Evolutionary conservation across 2,329 filamentous ascomycete genomes (phyloP), one percentile per base, ranked within the genome.

Genomic region (Botrytis medusae): DNA sequence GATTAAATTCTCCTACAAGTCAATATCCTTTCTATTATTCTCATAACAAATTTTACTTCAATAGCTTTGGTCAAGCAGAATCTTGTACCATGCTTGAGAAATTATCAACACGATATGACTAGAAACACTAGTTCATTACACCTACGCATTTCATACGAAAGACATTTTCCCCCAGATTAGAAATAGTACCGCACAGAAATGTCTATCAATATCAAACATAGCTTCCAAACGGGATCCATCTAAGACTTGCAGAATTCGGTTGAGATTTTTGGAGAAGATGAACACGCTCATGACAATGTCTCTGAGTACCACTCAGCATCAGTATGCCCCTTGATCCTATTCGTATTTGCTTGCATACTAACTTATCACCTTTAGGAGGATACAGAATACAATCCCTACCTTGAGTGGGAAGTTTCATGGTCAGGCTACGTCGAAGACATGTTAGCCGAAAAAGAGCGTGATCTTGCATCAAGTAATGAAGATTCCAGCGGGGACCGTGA

Each of bases 111-210:
- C 32, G 34, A 37, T 34, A 2, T 5, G 4, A 2, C 12, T 37
- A 37, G 1, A 20, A 61, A 16, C 6, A 40, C 10, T 20, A 22
- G 1, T 25, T n/a, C 34, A 61, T 61, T 8, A n/a, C 2, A 40
- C 1, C 22, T 9, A 37, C 9, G 22, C 1, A 1, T 10, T 0
- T 14, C 25, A 3, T 12, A 51, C 4, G 10, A 51, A 51, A 14
- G 2, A 25, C 2, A 60, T n/a, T 1, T 4, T 4, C 4, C 0
- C 1, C 0, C 59, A 37, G 12, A 9, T 0, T 8, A 25, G 29
- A 61, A 18, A 8, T 3, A 5, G 0, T 16, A 61, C 5, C 34
- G 0, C 22, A 25, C 7, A 16, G 25, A 37, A 1, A 61, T 61
- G 59, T n/a, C 12, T 37, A 4, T 22, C 22, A 37, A 32, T 1